phyloP scores from a whole-genome alignment of 1,139 yeast species.

The Pichia sp. region DNA sequence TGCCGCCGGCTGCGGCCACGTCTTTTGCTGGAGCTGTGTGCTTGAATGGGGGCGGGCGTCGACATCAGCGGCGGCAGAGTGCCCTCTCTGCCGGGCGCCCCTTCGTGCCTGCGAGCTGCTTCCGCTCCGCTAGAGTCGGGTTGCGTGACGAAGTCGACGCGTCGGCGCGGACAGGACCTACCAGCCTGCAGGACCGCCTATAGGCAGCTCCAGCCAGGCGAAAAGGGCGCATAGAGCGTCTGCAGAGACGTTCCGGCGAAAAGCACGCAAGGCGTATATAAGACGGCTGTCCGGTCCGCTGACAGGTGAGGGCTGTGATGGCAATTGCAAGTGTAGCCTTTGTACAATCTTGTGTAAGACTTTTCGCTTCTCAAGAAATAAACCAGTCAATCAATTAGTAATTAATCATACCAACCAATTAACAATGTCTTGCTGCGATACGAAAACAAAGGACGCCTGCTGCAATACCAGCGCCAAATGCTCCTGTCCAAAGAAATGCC shows the following conservation, averaged over 20 bases:
- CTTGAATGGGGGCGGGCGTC: conserved; percentile 56
- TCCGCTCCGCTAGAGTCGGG: conserved; percentile 40
- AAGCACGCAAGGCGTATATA: conserved; percentile 11
- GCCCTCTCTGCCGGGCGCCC: conserved; percentile 83
- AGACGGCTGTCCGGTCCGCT: background rate
- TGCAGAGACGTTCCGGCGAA: conserved; percentile 3
- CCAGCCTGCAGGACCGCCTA: background rate
- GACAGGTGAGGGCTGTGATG: no score
- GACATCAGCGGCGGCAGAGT: conserved; percentile 41
- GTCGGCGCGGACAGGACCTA: background rate
- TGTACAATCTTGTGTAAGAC: background rate
- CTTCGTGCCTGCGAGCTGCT: conserved; percentile 72
- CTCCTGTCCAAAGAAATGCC: conserved; percentile 18
- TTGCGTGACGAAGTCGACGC: background rate
- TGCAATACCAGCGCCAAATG: conserved; percentile 5
- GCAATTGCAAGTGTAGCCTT: no score
- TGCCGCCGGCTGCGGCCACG: conserved; percentile 86
- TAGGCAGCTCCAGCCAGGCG: background rate
- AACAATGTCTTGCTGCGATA: background rate
- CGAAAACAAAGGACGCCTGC: conserved; percentile 7
- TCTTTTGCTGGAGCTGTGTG: conserved; percentile 90
- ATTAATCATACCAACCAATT: background rate
- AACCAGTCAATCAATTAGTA: background rate
- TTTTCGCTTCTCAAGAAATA: background rate
- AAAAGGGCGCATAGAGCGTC: conserved; percentile 2